Base-by-base conservation (phyloP, 208 protist species). In the Leishmania guyanensis region DNA sequence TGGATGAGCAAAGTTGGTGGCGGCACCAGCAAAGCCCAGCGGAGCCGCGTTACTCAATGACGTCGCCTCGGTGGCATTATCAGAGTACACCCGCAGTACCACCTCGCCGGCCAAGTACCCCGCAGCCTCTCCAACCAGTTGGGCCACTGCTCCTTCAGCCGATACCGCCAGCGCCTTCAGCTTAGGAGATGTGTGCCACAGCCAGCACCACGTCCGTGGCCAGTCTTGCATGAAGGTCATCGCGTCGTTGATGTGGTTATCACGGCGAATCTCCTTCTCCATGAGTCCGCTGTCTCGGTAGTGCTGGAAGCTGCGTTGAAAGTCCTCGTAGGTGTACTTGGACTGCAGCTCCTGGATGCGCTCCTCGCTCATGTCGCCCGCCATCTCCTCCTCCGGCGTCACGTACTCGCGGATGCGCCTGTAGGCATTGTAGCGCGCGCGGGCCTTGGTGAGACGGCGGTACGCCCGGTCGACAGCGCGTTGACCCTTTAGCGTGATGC, bases 61-160 rank as follows among this genome's bases (percentile, higher is more conserved):
- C 20, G 80, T 81, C 60, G 86, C 78, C 81, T 93, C 85, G 58
- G 90, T 82, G 9, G 89, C 85, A 64, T 79, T 88, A 69, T 97
- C 94, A 48, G 86, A 71, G 87, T 89, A 96, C 33, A 96, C 83
- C 20, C 94, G 92, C 33, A 96, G 79, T 26, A 94, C 86, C 9
- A 95, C 86, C 46, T 93, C 91, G 17, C 94, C 94, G 3, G 90
- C 66, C 60, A 97, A 85, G 33, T 88, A 88, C 12, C 90, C 92
- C 5, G 91, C 90, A 0, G 90, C 92, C 78, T 91, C 86, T 6
- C 92, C 94, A 33, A 96, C 77, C 1, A 72, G 68, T 10, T 58
- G 48, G 64, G 92, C 94, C 5, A 97, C 80, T 20, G 56, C 85
- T 26, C 80, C 78, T 8, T 81, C 58, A 6, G 89, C 53, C 17